Conservation (phyloP, 129 eudicot species). For the Artemisia annua region DNA sequence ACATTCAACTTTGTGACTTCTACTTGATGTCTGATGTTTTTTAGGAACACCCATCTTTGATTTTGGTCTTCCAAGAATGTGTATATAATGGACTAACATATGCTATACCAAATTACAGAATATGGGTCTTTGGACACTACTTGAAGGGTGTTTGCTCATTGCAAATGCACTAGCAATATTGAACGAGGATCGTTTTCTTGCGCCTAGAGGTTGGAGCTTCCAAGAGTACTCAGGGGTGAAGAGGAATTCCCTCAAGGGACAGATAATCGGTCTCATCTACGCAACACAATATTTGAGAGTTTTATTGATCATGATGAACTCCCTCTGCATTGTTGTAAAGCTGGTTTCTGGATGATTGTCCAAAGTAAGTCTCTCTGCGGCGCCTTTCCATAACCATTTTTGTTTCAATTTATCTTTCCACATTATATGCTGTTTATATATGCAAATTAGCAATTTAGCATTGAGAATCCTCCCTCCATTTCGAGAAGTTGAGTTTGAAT, state of each 20-base stretch:
- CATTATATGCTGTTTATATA: neutral
- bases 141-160: constrained; percentile 82
- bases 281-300: constrained; percentile 85
- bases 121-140: constrained; percentile 89
- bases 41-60: neutral
- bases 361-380: constrained; percentile 13
- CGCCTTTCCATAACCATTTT: constrained; percentile 5
- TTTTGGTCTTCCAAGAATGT: neutral
- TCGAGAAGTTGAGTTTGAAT: neutral
- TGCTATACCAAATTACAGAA: constrained; percentile 31
- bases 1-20: too few relatives aligned
- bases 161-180: constrained; percentile 85
- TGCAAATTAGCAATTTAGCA: too few relatives aligned
- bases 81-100: neutral
- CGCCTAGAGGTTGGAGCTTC: constrained; percentile 96
- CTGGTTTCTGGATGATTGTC: constrained; percentile 68
- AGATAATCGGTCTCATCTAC: constrained; percentile 75
- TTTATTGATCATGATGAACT: constrained; percentile 60
- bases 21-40: too few relatives aligned
- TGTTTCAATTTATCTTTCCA: neutral
- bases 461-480: neutral
- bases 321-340: constrained; percentile 69
- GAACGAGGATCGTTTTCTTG: constrained; percentile 85
- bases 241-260: constrained; percentile 82
- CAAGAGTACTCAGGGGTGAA: constrained; percentile 81